Percentiles rank a stretch among this genome's conserved stretches.
Evolutionary conservation across 257 asterid genomes (phyloP).

Genomic region (Marsdenia floribunda): DNA sequence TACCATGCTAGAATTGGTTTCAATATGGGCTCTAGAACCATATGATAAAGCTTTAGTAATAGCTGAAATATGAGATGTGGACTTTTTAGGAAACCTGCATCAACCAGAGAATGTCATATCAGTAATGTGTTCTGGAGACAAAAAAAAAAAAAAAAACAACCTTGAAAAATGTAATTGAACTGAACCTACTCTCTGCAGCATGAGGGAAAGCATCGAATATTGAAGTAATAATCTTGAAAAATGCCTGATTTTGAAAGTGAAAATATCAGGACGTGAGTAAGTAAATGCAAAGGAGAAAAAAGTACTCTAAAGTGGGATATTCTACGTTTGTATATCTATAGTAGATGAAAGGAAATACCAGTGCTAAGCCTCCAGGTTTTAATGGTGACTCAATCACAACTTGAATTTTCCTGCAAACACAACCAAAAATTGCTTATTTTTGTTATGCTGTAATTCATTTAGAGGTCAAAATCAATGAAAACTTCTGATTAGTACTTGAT

Average conservation of each 20-base stretch:
- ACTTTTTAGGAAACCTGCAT: slow-evolving; percentile 60
- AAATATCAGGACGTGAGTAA: background rate
- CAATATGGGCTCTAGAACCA: slow-evolving; percentile 34
- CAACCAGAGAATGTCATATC: slow-evolving; percentile 19
- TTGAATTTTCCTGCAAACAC: slow-evolving; percentile 54
- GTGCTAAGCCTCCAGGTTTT: slow-evolving; percentile 57
- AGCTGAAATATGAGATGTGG: slow-evolving; percentile 44
- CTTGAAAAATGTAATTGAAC: background rate
- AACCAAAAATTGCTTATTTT: background rate
- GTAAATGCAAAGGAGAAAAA: slow-evolving; percentile 8
- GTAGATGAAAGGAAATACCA: slow-evolving; percentile 29
- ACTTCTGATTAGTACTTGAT: slow-evolving; percentile 41
- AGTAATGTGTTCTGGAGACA: slow-evolving; percentile 3
- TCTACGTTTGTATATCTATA: background rate
- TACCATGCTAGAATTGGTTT: slow-evolving; percentile 54
- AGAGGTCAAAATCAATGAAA: background rate
- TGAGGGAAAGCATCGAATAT: slow-evolving; percentile 65
- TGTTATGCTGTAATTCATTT: background rate
- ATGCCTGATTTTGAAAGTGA: slow-evolving; percentile 30
- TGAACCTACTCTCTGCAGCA: slow-evolving; percentile 56
- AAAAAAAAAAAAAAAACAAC: background rate
- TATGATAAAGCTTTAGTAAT: slow-evolving; percentile 34
- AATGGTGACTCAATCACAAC: slow-evolving; percentile 60
- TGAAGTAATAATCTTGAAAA: slow-evolving; percentile 48
- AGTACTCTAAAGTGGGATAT: background rate